Conservation (phyloP, 257 asterid genomes). For the Ligustrum vulgare region DNA sequence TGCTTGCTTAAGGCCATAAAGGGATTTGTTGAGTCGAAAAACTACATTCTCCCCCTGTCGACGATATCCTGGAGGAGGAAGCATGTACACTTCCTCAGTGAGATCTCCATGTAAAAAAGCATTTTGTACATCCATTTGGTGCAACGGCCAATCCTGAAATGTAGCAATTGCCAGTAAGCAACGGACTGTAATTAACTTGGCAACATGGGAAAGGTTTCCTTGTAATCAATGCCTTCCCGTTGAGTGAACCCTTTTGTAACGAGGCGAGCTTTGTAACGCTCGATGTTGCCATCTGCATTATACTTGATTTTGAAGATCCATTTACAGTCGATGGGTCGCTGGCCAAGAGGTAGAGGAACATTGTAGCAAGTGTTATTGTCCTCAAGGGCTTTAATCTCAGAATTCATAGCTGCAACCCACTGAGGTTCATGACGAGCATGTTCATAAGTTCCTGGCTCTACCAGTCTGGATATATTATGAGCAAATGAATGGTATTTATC, state of each 20-base stretch:
- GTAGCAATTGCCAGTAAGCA: no score
- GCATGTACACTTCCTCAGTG: conserved; percentile 3
- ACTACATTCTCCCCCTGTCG: not conserved
- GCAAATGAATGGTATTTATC: not conserved
- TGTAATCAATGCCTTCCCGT: not conserved
- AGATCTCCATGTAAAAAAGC: not conserved
- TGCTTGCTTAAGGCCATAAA: not conserved
- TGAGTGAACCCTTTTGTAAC: not conserved
- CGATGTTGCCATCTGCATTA: not conserved
- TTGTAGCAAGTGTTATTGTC: not conserved
- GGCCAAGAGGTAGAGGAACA: not conserved
- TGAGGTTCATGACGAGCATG: not conserved
- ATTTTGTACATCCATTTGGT: not conserved
- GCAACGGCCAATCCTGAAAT: not conserved
- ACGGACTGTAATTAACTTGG: no score
- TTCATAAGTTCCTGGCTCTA: not conserved
- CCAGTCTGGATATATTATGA: not conserved
- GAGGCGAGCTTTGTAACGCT: not conserved
- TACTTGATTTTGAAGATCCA: conserved; percentile 8
- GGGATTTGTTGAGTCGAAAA: not conserved
- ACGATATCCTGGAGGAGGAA: not conserved
- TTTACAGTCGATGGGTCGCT: not conserved
- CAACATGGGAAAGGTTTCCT: no score
- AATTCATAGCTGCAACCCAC: not conserved
- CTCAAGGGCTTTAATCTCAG: not conserved